phyloP scores from a whole-genome alignment of 2,329 filamentous ascomycete species.

The Fusarium torulosum region DNA sequence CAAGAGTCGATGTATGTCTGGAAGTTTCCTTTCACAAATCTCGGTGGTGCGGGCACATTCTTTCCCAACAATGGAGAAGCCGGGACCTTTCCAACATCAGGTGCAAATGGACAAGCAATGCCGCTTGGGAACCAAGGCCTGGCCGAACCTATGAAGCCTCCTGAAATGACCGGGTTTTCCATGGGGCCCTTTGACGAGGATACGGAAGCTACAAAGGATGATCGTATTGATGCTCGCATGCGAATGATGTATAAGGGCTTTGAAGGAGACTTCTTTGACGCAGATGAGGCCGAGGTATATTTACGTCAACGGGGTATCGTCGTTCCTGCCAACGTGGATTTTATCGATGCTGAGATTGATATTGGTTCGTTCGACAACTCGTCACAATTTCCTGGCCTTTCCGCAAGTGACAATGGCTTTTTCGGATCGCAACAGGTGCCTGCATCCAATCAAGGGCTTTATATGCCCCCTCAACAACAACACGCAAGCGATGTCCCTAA shows the following conservation, averaged over 20 bases:
- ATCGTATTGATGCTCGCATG: constrained; percentile 61
- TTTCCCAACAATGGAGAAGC: constrained; percentile 55
- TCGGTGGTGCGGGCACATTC: constrained; percentile 77
- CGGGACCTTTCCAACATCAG: not conserved
- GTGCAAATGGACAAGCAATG: constrained; percentile 5
- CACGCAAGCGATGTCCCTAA: not conserved
- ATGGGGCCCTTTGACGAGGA: constrained; percentile 63
- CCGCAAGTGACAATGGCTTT: constrained; percentile 15
- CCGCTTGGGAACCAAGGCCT: constrained; percentile 56
- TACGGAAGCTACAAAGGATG: constrained; percentile 57
- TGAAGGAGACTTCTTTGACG: constrained; percentile 81
- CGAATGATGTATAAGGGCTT: constrained; percentile 70
- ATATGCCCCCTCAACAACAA: constrained; percentile 15
- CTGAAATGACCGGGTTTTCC: constrained; percentile 48
- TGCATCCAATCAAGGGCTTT: constrained; percentile 10
- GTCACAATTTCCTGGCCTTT: constrained; percentile 16
- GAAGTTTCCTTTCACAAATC: constrained; percentile 71
- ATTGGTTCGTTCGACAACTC: constrained; percentile 53
- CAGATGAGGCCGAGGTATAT: constrained; percentile 81
- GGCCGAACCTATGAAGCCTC: constrained; percentile 41
- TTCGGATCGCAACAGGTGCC: constrained; percentile 23
- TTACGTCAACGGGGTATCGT: constrained; percentile 72
- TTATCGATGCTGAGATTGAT: constrained; percentile 69
- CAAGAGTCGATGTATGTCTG: constrained; percentile 67
- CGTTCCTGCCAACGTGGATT: constrained; percentile 71